Conservation (phyloP, 1,284 basidiomycete species). For the Tetrapyrgos nigripes region DNA sequence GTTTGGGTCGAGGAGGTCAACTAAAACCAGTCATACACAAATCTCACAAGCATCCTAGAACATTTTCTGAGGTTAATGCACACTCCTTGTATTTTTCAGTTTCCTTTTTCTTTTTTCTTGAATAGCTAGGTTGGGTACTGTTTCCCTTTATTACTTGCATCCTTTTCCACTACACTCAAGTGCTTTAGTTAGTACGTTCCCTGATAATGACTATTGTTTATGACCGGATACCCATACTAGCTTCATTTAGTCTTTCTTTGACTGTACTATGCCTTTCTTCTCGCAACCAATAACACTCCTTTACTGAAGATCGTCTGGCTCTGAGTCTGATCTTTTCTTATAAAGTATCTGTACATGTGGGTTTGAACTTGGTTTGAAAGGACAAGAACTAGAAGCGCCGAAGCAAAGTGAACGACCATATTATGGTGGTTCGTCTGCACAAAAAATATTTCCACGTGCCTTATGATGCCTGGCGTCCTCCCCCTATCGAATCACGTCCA, state of each 20-base stretch:
- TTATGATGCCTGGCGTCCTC: too few species aligned
- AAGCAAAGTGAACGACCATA: too few species aligned
- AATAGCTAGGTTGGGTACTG: background rate
- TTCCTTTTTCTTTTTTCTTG: background rate
- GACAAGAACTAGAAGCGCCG: too few species aligned
- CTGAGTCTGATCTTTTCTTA: too few species aligned
- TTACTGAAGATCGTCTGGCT: too few species aligned
- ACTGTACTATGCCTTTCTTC: background rate
- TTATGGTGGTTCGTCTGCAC: too few species aligned
- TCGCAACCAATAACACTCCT: constrained; percentile 8
- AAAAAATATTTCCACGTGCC: too few species aligned
- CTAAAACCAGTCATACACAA: constrained; percentile 15
- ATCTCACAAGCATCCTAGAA: background rate
- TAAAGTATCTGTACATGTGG: too few species aligned
- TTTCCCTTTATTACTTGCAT: background rate
- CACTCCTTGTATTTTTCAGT: constrained; percentile 7
- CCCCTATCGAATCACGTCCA: too few species aligned
- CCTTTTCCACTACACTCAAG: background rate
- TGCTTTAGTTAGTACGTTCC: constrained; percentile 2
- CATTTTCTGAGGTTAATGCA: constrained; percentile 6
- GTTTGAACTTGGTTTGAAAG: too few species aligned
- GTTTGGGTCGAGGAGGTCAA: constrained; percentile 20
- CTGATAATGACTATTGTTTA: constrained; percentile 10
- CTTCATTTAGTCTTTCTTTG: constrained; percentile 9
- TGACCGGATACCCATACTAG: constrained; percentile 11